phyloP scores from a whole-genome alignment of 495 filamentous ascomycete genomes.

The Aspergillus sclerotioniger region DNA sequence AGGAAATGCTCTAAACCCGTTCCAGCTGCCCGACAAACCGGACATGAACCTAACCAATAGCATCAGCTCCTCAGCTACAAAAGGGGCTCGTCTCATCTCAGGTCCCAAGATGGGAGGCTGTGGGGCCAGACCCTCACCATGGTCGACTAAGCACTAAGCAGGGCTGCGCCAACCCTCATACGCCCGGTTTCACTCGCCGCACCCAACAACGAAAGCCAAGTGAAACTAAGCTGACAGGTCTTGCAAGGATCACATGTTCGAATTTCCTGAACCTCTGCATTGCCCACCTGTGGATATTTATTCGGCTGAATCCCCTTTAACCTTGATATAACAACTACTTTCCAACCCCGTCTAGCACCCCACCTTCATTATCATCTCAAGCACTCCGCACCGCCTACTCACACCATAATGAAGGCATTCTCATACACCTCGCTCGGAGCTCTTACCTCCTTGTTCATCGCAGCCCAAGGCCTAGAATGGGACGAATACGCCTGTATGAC shows the following conservation, averaged over 20 bases:
- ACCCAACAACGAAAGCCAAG: background rate
- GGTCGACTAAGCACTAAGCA: too few species aligned
- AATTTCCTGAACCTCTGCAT: background rate
- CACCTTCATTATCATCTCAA: too few species aligned
- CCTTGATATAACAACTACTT: too few species aligned
- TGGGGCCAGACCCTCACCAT: too few species aligned
- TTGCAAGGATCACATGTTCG: background rate
- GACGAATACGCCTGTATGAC: background rate
- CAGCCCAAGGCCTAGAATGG: background rate
- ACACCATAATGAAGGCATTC: background rate
- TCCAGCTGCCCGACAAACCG: too few species aligned
- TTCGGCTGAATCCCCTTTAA: background rate
- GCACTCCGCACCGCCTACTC: background rate
- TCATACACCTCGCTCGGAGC: background rate
- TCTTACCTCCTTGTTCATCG: background rate
- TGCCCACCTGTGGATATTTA: background rate
- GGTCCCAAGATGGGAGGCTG: too few species aligned
- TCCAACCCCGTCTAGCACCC: too few species aligned
- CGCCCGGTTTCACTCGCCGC: background rate
- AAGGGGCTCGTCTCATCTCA: too few species aligned
- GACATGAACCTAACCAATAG: too few species aligned
- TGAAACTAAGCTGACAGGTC: background rate
- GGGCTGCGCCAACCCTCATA: background rate
- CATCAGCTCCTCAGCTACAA: too few species aligned
- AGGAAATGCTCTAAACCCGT: too few species aligned